phyloP scores from a whole-genome alignment of 129 eudicot species.

The Scalesia atractyloides region DNA sequence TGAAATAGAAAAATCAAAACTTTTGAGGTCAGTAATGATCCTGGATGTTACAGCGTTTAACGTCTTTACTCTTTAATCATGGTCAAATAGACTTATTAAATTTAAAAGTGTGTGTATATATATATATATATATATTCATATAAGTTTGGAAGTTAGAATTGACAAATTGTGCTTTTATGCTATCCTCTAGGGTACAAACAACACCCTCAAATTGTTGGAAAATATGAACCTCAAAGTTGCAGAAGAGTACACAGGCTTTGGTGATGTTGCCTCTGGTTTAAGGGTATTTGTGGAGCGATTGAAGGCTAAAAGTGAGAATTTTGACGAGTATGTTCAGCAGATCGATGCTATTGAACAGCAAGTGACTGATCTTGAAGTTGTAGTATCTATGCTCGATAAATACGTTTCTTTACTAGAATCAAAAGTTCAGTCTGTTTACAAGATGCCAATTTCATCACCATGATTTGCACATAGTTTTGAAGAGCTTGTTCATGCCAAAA shows the following conservation, averaged over 20 bases:
- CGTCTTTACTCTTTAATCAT: too few relatives aligned
- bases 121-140: too few relatives aligned
- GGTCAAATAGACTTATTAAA: too few relatives aligned
- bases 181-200: slow-evolving; percentile 90
- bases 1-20: neutral
- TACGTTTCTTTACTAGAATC: slow-evolving; percentile 76
- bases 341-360: slow-evolving; percentile 84
- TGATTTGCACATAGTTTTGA: slow-evolving; percentile 16
- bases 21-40: neutral
- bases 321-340: slow-evolving; percentile 69
- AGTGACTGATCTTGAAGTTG: slow-evolving; percentile 87
- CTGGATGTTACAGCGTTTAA: too few relatives aligned
- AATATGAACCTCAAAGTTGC: slow-evolving; percentile 85
- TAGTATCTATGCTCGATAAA: slow-evolving; percentile 82
- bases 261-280: slow-evolving; percentile 89
- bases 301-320: slow-evolving; percentile 69
- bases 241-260: slow-evolving; percentile 83
- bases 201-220: slow-evolving; percentile 78
- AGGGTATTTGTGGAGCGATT: slow-evolving; percentile 88
- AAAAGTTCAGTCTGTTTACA: slow-evolving; percentile 66
- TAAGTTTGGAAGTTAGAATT: too few relatives aligned
- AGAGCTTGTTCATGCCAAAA: too few relatives aligned
- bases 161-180: slow-evolving; percentile 4
- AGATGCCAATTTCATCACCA: slow-evolving; percentile 50
- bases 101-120: too few relatives aligned